phyloP scores from a whole-genome alignment of 2,329 filamentous ascomycete species.

The Talaromyces rugulosus region DNA sequence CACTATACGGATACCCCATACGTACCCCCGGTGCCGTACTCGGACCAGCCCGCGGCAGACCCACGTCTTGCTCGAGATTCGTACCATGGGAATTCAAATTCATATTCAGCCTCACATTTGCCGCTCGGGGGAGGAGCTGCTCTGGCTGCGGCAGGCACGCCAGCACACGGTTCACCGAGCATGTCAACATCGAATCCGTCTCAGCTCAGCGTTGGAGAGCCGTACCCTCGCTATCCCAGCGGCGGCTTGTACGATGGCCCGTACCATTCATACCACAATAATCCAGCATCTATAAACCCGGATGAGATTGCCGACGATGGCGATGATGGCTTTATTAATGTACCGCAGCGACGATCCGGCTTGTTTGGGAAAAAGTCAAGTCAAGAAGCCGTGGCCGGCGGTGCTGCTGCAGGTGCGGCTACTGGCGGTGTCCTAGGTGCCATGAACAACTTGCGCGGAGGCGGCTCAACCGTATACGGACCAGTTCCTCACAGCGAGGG shows the following conservation, averaged over 20 bases:
- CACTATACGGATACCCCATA: constrained; percentile 35
- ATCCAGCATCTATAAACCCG: constrained; percentile 63
- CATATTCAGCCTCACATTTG: constrained; percentile 28
- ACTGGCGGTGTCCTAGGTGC: constrained; percentile 32
- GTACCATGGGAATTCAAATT: constrained; percentile 18
- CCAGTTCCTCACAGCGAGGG: constrained; percentile 43
- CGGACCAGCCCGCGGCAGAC: not conserved
- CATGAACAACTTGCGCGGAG: constrained; percentile 34
- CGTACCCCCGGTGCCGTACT: constrained; percentile 11
- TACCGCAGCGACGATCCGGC: constrained; percentile 54
- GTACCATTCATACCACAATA: constrained; percentile 46
- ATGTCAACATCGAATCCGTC: constrained; percentile 34
- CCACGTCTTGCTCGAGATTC: constrained; percentile 27
- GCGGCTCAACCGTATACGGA: constrained; percentile 51
- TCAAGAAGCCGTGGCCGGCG: constrained; percentile 35
- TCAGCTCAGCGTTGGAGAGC: constrained; percentile 48
- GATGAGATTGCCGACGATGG: constrained; percentile 81
- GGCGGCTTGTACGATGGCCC: constrained; percentile 57
- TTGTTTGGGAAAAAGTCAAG: constrained; percentile 44
- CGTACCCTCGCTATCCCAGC: constrained; percentile 24
- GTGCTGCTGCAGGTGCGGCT: constrained; percentile 38
- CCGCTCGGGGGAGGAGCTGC: constrained; percentile 25
- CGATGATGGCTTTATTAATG: constrained; percentile 70
- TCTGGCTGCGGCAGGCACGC: constrained; percentile 29
- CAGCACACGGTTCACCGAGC: constrained; percentile 28